Conservation (phyloP, 1,284 basidiomycete genomes). For the Pseudozyma pruni region DNA sequence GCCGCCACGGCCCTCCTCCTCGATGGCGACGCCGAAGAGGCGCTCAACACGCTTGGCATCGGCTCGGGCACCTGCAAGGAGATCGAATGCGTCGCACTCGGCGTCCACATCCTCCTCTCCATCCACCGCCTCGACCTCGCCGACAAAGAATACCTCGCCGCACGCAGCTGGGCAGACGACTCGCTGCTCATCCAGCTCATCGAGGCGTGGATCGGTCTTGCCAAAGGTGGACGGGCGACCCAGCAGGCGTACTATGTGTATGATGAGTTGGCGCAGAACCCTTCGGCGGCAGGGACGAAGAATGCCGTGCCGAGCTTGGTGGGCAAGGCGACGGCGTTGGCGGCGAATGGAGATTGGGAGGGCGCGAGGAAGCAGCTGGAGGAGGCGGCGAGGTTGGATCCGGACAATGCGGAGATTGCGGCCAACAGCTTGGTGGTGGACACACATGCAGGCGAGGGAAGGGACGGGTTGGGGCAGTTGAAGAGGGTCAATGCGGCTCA, state of each 20-base stretch:
- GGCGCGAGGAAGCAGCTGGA: conserved; percentile 48
- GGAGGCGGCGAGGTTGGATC: conserved; percentile 45
- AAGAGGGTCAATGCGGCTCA: conserved; percentile 22
- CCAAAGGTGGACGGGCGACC: conserved; percentile 58
- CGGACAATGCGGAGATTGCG: conserved; percentile 31
- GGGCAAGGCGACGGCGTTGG: conserved; percentile 61
- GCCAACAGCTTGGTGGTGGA: conserved; percentile 50
- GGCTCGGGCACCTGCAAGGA: conserved; percentile 42
- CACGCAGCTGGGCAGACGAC: conserved; percentile 64
- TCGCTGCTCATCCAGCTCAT: conserved; percentile 64
- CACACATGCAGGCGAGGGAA: conserved; percentile 3
- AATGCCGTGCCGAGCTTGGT: conserved; percentile 49
- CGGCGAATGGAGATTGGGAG: conserved; percentile 44
- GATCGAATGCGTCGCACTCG: conserved; percentile 64
- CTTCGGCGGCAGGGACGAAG: conserved; percentile 29
- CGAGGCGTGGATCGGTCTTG: conserved; percentile 65
- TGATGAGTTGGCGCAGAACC: conserved; percentile 66
- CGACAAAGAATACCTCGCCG: conserved; percentile 61
- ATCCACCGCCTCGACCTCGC: conserved; percentile 64
- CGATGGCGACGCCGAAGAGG: conserved; percentile 57
- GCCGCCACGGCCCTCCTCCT: conserved; percentile 58
- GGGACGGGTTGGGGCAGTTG: conserved; percentile 17
- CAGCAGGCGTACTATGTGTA: conserved; percentile 68
- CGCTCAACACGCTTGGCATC: conserved; percentile 59
- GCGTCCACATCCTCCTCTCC: conserved; percentile 64